A percentile compares a stretch with the other conserved stretches of the same genome.
These are phyloP conservation scores for Diaporthe citriasiana DNA, from an alignment of 2,329 filamentous ascomycete species.

Conservation along the genomic window DNA sequence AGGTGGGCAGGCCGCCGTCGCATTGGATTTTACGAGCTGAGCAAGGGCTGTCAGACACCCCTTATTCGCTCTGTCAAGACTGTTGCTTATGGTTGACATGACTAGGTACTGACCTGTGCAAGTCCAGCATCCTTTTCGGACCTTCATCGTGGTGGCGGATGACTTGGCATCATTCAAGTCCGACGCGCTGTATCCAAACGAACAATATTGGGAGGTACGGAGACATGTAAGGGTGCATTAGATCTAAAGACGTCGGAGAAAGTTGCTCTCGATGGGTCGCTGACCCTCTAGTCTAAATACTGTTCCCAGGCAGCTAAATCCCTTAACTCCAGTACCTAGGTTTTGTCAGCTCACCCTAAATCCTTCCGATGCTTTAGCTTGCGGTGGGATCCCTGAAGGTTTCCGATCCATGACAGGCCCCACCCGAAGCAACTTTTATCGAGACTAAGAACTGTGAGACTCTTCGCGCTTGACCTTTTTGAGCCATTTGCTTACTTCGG, in stretches of 20 bases:
- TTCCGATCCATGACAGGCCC: neutral
- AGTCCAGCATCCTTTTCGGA: conserved; percentile 21
- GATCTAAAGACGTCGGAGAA: conserved; percentile 16
- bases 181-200: neutral
- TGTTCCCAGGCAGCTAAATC: neutral
- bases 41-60: neutral
- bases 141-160: conserved; percentile 13
- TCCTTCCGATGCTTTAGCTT: conserved; percentile 1
- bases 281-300: conserved; percentile 3
- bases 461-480: neutral
- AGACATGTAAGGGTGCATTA: neutral
- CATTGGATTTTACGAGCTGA: conserved; percentile 18
- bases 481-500: conserved; percentile 5
- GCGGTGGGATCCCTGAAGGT: neutral
- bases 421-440: conserved; percentile 30
- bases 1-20: neutral
- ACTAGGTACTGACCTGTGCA: conserved; percentile 14
- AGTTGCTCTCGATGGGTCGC: conserved; percentile 16
- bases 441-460: neutral
- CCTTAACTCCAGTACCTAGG: neutral
- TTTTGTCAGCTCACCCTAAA: conserved; percentile 19
- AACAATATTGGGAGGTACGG: too few relatives aligned
- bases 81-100: neutral
- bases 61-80: too few relatives aligned
- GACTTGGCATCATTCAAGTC: neutral